Evolutionary conservation across 331 rosid species (phyloP), one percentile per base, ranked within the genome.

Genomic region (Prunus yedoensis): DNA sequence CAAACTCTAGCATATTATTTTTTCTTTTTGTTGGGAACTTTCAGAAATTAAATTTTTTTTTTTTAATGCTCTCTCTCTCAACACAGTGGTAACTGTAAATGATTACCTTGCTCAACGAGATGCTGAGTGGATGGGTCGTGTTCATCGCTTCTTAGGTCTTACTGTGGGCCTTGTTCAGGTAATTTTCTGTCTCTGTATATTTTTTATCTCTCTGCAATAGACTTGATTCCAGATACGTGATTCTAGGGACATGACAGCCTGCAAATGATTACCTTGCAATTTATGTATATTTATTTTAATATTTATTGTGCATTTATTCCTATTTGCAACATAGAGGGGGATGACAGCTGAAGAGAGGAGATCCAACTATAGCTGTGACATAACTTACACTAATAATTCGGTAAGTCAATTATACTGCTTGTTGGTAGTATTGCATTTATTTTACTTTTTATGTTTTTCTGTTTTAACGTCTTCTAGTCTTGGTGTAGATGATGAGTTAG

Each of bases 41-140:
- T 80, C 83, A 45, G 64, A 65, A 21, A 46, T 79, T 57, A 47
- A 80, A 35, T 5, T 5, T 8, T 65, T n/a, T 11, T 46, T 21
- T 21, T 66, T 10, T 56, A 41, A 11, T 41, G 32, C 18, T 41
- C 70, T 76, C 23, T 58, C 35, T 65, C 66, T 14, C 17, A 65
- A 76, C 41, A 60, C 89, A 94, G 97, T 94, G 84, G 97, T 94
- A 23, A 91, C 99, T 3, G 97, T 94, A 74, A 94, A 94, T 21
- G 99, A 92, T 80, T 94, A 94, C 88, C 89, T 94, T 82, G 99
- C 99, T 87, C 96, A 91, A 75, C 92, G 97, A 20, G 97, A 94
- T 89, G 97, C 99, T 74, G 99, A 94, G 81, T 94, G 99, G 99
- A 94, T 94, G 99, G 99, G 99, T 72, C 90, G 90, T 56, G 97